A percentile compares a stretch with the other conserved stretches of the same genome.
phyloP scores from a whole-genome alignment of 2,329 filamentous ascomycete genomes.

The Monosporascus sp. region DNA sequence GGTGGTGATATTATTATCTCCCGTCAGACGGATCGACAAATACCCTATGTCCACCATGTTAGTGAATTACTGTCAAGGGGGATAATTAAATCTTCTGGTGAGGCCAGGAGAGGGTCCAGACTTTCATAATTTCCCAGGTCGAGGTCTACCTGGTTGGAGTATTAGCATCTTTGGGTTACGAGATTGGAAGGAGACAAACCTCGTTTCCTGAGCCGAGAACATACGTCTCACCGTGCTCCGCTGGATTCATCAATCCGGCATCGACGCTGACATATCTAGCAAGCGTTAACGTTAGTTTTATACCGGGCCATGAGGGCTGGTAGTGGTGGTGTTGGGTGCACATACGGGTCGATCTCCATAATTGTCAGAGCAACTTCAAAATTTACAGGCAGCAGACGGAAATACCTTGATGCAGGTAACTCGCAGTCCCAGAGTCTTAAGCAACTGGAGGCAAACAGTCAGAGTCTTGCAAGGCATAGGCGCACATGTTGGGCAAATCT shows the following conservation, averaged over 20 bases:
- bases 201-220: neutral
- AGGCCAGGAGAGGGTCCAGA: neutral
- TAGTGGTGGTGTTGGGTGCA: neutral
- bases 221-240: slow-evolving; percentile 42
- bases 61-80: too few relatives aligned
- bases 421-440: slow-evolving; percentile 76
- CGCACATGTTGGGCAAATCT: neutral
- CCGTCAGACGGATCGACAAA: slow-evolving; percentile 72
- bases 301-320: too few relatives aligned
- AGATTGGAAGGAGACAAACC: neutral
- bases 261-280: neutral
- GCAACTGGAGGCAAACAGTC: slow-evolving; percentile 49
- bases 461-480: neutral
- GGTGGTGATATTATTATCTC: slow-evolving; percentile 94
- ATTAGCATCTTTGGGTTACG: slow-evolving; percentile 1
- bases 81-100: too few relatives aligned
- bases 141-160: slow-evolving; percentile 37
- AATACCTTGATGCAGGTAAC: slow-evolving; percentile 50
- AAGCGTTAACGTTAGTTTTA: too few relatives aligned
- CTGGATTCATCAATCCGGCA: neutral
- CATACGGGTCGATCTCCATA: neutral
- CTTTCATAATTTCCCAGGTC: slow-evolving; percentile 55
- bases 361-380: slow-evolving; percentile 21
- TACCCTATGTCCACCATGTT: slow-evolving; percentile 38
- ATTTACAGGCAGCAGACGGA: slow-evolving; percentile 72